Evolutionary conservation across 169 alveolate species (phyloP), one percentile per base, ranked within the genome.

Genomic region (Plasmodium adleri): DNA sequence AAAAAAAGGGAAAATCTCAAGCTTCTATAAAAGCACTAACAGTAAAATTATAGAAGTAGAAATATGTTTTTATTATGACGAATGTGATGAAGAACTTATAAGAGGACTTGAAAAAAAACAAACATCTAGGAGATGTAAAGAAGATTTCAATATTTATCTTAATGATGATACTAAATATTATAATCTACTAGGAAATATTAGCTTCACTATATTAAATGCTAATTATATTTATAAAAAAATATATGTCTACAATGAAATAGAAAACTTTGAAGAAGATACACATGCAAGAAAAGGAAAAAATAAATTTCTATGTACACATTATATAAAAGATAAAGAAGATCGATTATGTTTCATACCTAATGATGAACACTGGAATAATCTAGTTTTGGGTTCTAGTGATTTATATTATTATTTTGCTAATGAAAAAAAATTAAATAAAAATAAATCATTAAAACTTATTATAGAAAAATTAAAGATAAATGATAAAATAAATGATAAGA

Each of bases 361-460:
- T 52, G 60, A 70, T 15, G 73, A 78, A n/a, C 90, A 78, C 15
- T 78, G 90, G 90, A 80, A 78, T 15, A 68, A 67, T 50, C 2
- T 78, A 45, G 73, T 78, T 15, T 45, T 78, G 3, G 90, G 90
- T 13, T 78, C 90, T 5, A 78, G 90, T 58, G 78, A 78, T 59
- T 60, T 78, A 43, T 78, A 78, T 58, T 78, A 78, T 15, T 78
- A 47, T 50, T 78, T 66, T 58, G 50, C 80, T 26, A 78, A 78
- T 24, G 12, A 39, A 0, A 78, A 78, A 52, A 78, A 78, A 15
- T 66, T 43, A 9, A 78, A 28, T 71, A 78, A 78, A 78, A 78
- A 67, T 28, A 78, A 78, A 58, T 64, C 72, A 0, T 22, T 78
- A 13, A 78, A 66, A 54, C 7, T 68, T 6, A 39, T 68, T 50